Percentiles rank a stretch among this genome's conserved stretches.
phyloP scores from a whole-genome alignment of 2,329 filamentous ascomycete species.

The Zymoseptoria ardabiliae region DNA sequence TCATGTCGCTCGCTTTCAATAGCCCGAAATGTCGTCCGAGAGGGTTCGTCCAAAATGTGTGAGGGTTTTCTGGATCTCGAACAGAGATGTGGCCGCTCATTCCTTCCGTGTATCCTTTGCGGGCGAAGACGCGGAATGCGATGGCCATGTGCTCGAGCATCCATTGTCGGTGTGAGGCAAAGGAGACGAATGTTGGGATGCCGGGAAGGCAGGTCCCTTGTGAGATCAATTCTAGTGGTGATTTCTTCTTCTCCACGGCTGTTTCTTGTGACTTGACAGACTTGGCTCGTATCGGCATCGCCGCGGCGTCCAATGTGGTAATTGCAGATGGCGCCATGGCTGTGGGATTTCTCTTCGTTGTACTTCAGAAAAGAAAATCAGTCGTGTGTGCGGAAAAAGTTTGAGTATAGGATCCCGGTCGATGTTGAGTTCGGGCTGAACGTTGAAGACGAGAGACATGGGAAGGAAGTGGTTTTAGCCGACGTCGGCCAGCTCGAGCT shows the following conservation, averaged over 20 bases:
- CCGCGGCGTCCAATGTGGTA: constrained; percentile 8
- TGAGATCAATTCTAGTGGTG: constrained; percentile 35
- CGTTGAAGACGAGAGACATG: background rate
- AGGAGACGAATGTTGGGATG: constrained; percentile 50
- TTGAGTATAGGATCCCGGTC: background rate
- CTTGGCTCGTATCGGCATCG: constrained; percentile 11
- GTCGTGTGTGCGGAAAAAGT: background rate
- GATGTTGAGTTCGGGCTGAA: background rate
- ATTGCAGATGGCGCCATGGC: constrained; percentile 28
- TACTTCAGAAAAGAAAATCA: background rate
- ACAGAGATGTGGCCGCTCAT: constrained; percentile 63
- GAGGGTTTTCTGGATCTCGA: constrained; percentile 55
- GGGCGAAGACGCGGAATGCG: constrained; percentile 61
- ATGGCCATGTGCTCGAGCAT: constrained; percentile 57
- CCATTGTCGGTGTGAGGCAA: constrained; percentile 54
- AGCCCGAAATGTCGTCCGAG: constrained; percentile 59
- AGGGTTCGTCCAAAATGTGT: constrained; percentile 63
- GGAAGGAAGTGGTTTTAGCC: background rate
- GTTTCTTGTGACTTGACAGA: background rate
- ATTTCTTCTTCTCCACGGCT: constrained; percentile 22
- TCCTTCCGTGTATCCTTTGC: constrained; percentile 60
- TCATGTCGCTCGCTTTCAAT: constrained; percentile 59
- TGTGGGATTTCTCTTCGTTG: background rate
- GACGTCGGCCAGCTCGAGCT: constrained; percentile 3
- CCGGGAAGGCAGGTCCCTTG: constrained; percentile 43